Conservation (phyloP, 2,329 filamentous ascomycete species). For the Hypomyces perniciosus region DNA sequence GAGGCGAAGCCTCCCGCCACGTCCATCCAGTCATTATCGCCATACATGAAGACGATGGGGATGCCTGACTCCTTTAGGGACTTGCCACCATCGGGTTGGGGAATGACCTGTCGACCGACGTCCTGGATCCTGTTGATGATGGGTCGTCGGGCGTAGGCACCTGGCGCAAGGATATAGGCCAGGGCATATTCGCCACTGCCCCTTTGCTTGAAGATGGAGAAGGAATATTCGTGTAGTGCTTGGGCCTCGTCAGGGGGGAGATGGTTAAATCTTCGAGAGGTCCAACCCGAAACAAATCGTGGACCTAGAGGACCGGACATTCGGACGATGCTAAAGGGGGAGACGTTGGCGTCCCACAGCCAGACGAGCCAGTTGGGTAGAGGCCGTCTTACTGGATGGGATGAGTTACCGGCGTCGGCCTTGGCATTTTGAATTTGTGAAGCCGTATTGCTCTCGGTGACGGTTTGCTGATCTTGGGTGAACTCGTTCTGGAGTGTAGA, state of each 20-base stretch:
- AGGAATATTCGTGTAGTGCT: constrained; percentile 86
- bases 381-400: constrained; percentile 42
- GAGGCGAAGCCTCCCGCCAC: constrained; percentile 76
- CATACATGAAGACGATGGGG: constrained; percentile 90
- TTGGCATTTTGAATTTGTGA: constrained; percentile 24
- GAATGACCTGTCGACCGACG: constrained; percentile 67
- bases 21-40: constrained; percentile 99
- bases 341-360: constrained; percentile 96
- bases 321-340: constrained; percentile 85
- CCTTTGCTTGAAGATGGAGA: constrained; percentile 85
- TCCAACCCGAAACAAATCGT: constrained; percentile 91
- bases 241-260: constrained; percentile 73
- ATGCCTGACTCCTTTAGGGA: constrained; percentile 55
- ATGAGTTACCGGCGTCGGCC: constrained; percentile 32
- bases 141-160: constrained; percentile 83
- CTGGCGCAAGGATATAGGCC: constrained; percentile 86
- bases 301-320: constrained; percentile 86
- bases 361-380: constrained; percentile 84
- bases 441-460: constrained; percentile 27
- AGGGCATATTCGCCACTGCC: constrained; percentile 93
- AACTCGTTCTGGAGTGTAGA: constrained; percentile 75
- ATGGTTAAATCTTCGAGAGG: constrained; percentile 83
- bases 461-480: constrained; percentile 61
- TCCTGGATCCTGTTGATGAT: constrained; percentile 81
- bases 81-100: constrained; percentile 21